Conservation (phyloP, 495 filamentous ascomycete species). For the Thermochaetoides thermophila region DNA sequence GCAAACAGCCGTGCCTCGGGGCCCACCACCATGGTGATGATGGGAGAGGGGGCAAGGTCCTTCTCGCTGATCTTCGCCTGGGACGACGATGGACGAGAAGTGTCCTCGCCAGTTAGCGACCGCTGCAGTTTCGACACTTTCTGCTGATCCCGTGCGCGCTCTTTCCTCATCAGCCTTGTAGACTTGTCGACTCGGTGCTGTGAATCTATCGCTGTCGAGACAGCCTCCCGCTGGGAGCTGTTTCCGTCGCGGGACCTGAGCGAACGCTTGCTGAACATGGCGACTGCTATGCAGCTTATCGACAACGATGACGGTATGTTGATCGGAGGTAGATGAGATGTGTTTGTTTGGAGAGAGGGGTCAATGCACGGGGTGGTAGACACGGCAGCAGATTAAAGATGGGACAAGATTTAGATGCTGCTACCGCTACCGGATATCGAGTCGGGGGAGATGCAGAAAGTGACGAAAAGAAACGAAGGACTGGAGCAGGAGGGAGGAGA, state of each 20-base stretch:
- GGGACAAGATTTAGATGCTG: slow-evolving; percentile 9
- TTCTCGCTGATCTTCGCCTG: slow-evolving; percentile 35
- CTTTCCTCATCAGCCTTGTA: slow-evolving; percentile 55
- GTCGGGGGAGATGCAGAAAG: slow-evolving; percentile 32
- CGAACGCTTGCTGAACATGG: slow-evolving; percentile 77
- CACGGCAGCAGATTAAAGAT: slow-evolving; percentile 17
- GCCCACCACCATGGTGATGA: slow-evolving; percentile 72
- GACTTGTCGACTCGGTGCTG: slow-evolving; percentile 60
- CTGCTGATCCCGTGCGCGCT: slow-evolving; percentile 49
- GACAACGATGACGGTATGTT: no score
- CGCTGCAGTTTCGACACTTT: slow-evolving; percentile 60
- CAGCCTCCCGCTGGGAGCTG: slow-evolving; percentile 19
- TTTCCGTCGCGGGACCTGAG: slow-evolving; percentile 47
- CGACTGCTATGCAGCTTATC: no score
- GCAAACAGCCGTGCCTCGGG: slow-evolving; percentile 75
- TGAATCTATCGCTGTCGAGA: slow-evolving; percentile 19
- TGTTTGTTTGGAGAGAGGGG: no score
- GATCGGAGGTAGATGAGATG: no score
- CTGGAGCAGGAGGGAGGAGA: slow-evolving; percentile 8
- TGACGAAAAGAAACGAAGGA: slow-evolving; percentile 29
- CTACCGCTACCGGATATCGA: slow-evolving; percentile 8
- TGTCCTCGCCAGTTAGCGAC: slow-evolving; percentile 24
- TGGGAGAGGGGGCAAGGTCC: slow-evolving; percentile 44
- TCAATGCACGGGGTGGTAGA: slow-evolving; percentile 18
- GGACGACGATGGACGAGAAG: slow-evolving; percentile 11